These are phyloP conservation scores for Oryza punctata DNA, from an alignment of 176 grass and related monocot species.

Conservation along the genomic window DNA sequence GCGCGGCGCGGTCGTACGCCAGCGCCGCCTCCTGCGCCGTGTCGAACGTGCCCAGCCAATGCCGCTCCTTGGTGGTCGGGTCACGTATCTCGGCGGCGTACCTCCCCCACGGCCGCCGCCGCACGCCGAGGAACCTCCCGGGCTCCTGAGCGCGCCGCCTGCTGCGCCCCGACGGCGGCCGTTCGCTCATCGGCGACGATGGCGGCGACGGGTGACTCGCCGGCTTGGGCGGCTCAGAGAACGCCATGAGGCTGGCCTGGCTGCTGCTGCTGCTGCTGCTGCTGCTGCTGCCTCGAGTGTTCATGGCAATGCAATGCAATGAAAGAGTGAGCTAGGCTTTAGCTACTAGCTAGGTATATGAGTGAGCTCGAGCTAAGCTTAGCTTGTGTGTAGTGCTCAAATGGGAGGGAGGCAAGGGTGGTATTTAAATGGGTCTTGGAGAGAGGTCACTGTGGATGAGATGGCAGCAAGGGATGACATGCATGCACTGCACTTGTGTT, in stretches of 20 bases:
- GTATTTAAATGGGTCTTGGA: slow-evolving; percentile 61
- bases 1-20: slow-evolving; percentile 93
- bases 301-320: slow-evolving; percentile 38
- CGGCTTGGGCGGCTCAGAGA: slow-evolving; percentile 57
- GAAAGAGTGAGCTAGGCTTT: background rate
- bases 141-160: slow-evolving; percentile 71
- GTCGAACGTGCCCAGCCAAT: slow-evolving; percentile 98
- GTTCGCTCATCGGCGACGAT: slow-evolving; percentile 51
- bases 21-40: slow-evolving; percentile 98
- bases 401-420: slow-evolving; percentile 37
- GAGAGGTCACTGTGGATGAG: slow-evolving; percentile 47
- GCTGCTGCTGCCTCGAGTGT: background rate
- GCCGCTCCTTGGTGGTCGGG: slow-evolving; percentile 94
- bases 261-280: slow-evolving; percentile 10
- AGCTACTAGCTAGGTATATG: slow-evolving; percentile 6
- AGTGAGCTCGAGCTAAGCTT: slow-evolving; percentile 9
- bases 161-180: slow-evolving; percentile 24
- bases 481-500: slow-evolving; percentile 49
- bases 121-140: slow-evolving; percentile 88
- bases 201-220: slow-evolving; percentile 44
- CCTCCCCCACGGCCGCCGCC: slow-evolving; percentile 83
- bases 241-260: slow-evolving; percentile 41
- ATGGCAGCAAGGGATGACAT: slow-evolving; percentile 41
- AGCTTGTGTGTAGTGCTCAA: slow-evolving; percentile 36
- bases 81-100: slow-evolving; percentile 99